Percentiles rank a stretch among this genome's conserved stretches.
Evolutionary conservation across 2,329 filamentous ascomycete genomes (phyloP).

Genomic region (Corniculantispora saksenae): DNA sequence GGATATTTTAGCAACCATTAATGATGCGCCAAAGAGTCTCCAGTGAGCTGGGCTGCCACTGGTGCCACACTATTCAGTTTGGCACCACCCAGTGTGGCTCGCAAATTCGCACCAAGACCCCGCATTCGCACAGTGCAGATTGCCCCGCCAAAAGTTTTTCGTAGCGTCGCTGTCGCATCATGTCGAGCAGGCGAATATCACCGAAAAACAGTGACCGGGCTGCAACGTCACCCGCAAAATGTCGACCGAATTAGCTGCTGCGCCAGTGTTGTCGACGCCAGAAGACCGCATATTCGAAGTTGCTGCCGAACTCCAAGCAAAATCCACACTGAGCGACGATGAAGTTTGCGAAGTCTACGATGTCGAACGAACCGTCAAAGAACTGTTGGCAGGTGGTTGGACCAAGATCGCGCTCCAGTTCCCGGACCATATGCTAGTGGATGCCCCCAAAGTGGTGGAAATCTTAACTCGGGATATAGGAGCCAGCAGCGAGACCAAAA

Average conservation of each 20-base stretch:
- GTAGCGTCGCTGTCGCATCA: not conserved
- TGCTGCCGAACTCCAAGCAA: constrained; percentile 36
- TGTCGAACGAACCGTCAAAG: constrained; percentile 73
- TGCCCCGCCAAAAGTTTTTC: constrained; percentile 21
- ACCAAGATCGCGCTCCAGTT: constrained; percentile 88
- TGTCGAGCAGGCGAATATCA: not conserved
- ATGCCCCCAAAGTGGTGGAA: constrained; percentile 79
- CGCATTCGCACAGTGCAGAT: constrained; percentile 13
- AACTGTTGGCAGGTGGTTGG: constrained; percentile 74
- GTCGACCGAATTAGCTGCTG: constrained; percentile 49
- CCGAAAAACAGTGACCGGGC: not conserved
- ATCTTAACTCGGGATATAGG: constrained; percentile 39
- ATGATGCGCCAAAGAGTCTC: too few species aligned
- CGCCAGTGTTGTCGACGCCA: constrained; percentile 65
- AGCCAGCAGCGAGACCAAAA: constrained; percentile 21
- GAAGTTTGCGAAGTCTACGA: constrained; percentile 81
- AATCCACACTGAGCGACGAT: constrained; percentile 54
- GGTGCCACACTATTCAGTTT: not conserved
- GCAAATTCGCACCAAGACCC: constrained; percentile 9
- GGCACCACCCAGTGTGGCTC: not conserved
- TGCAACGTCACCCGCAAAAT: constrained; percentile 34
- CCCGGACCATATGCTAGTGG: constrained; percentile 85
- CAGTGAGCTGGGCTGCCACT: not conserved
- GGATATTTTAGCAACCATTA: too few species aligned
- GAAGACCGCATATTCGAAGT: constrained; percentile 60